Conservation (phyloP, 345 rosid species). For the Lepidium sativum region DNA sequence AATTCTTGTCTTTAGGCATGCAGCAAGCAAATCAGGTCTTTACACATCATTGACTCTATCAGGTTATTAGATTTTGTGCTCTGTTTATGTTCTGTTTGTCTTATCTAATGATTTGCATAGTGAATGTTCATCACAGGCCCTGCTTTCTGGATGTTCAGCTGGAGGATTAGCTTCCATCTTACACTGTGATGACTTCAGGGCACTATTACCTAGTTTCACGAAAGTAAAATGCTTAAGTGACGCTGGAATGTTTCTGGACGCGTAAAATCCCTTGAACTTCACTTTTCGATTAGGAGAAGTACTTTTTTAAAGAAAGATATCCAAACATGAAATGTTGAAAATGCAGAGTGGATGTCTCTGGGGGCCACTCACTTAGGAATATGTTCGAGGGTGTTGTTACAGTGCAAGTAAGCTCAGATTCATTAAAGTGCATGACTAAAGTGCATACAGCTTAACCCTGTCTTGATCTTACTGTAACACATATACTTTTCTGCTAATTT, state of each 20-base stretch:
- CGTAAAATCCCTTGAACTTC: slow-evolving; percentile 32
- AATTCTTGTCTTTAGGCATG: slow-evolving; percentile 70
- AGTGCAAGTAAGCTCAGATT: slow-evolving; percentile 52
- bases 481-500: background rate
- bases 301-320: background rate
- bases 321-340: background rate
- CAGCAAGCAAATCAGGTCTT: slow-evolving; percentile 59
- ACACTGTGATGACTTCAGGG: slow-evolving; percentile 69
- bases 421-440: background rate
- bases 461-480: background rate
- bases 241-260: slow-evolving; percentile 89
- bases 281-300: background rate
- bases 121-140: slow-evolving; percentile 42
- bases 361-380: slow-evolving; percentile 61
- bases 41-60: background rate
- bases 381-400: slow-evolving; percentile 64
- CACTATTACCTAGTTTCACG: slow-evolving; percentile 46
- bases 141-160: slow-evolving; percentile 95
- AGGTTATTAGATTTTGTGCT: background rate
- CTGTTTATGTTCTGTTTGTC: background rate
- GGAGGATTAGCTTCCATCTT: slow-evolving; percentile 86
- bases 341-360: slow-evolving; percentile 71
- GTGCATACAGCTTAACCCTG: background rate
- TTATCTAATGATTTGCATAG: slow-evolving; percentile 4
- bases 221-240: slow-evolving; percentile 92